Evolutionary conservation across 2,329 filamentous ascomycete genomes (phyloP).

Genomic region (Coleophoma crateriformis): DNA sequence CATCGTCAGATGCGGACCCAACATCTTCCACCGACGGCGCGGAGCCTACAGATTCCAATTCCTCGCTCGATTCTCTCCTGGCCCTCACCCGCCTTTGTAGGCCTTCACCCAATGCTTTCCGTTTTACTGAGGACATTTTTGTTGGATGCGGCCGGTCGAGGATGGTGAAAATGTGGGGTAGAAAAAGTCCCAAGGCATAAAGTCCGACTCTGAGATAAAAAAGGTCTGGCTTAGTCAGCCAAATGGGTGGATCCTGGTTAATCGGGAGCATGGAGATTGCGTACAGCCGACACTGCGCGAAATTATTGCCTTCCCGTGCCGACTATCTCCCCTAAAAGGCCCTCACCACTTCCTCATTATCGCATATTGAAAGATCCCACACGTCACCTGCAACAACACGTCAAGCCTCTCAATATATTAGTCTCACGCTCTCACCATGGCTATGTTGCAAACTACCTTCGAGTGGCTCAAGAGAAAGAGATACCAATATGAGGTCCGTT

Average conservation of each 20-base stretch:
- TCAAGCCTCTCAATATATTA: too few species aligned
- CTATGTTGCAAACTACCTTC: constrained; percentile 42
- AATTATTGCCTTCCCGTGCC: too few species aligned
- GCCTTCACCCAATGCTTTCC: constrained; percentile 17
- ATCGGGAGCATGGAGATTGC: too few species aligned
- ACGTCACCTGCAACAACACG: too few species aligned
- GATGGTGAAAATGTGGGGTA: not conserved
- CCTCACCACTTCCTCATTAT: too few species aligned
- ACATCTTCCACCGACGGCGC: constrained; percentile 29
- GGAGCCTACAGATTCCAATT: constrained; percentile 25
- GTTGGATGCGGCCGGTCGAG: not conserved
- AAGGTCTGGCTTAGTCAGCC: not conserved
- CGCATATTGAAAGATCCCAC: too few species aligned
- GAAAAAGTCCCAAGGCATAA: not conserved
- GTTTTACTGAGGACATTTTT: constrained; percentile 22
- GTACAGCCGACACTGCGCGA: too few species aligned
- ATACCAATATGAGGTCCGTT: constrained; percentile 77
- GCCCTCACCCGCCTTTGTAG: constrained; percentile 24
- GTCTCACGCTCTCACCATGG: constrained; percentile 10
- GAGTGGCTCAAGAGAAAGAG: constrained; percentile 91
- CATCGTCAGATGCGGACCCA: constrained; percentile 30
- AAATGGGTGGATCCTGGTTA: too few species aligned
- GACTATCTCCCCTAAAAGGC: too few species aligned
- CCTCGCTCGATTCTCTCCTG: constrained; percentile 21
- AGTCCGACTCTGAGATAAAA: not conserved